Conservation (phyloP, 768 basidiomycete species). For the Termitomyces sp. region DNA sequence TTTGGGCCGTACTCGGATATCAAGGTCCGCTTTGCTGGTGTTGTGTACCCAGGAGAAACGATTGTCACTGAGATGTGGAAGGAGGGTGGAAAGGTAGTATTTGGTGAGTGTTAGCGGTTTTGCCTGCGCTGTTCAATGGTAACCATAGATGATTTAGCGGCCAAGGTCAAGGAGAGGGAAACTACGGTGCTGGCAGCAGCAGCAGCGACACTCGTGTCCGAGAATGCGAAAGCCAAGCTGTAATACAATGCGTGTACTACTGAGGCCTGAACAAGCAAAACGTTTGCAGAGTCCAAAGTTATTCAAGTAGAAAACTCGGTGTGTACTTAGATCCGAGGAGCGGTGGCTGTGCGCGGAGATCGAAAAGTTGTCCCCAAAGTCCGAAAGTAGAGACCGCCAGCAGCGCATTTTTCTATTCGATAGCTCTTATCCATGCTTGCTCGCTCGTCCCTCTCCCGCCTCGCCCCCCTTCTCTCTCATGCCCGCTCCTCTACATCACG, state of each 20-base stretch:
- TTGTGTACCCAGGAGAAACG: slow-evolving; percentile 95
- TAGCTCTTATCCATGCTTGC: slow-evolving; percentile 48
- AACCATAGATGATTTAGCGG: slow-evolving; percentile 39
- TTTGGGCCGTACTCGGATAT: slow-evolving; percentile 89
- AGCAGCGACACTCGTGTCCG: slow-evolving; percentile 66
- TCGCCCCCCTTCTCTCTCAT: slow-evolving; percentile 55
- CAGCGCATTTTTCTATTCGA: slow-evolving; percentile 21
- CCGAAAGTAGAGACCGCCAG: slow-evolving; percentile 16
- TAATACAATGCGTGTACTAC: slow-evolving; percentile 25
- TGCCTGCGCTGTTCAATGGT: background rate
- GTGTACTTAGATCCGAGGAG: background rate
- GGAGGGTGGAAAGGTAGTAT: slow-evolving; percentile 86
- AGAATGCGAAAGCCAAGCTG: slow-evolving; percentile 55
- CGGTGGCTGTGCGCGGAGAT: slow-evolving; percentile 12
- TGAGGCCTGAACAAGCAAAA: background rate
- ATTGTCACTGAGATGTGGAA: slow-evolving; percentile 99
- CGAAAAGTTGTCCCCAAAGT: slow-evolving; percentile 15
- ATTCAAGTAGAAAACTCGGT: no score
- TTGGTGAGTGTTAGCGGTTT: slow-evolving; percentile 56
- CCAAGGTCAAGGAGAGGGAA: slow-evolving; percentile 86
- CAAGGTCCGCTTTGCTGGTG: slow-evolving; percentile 92
- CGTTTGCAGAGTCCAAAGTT: no score
- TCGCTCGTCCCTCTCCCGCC: slow-evolving; percentile 60
- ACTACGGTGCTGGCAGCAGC: slow-evolving; percentile 72
- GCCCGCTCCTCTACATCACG: slow-evolving; percentile 42